phyloP scores from a whole-genome alignment of 176 grass and related monocot genomes.

The Oryza nivara region DNA sequence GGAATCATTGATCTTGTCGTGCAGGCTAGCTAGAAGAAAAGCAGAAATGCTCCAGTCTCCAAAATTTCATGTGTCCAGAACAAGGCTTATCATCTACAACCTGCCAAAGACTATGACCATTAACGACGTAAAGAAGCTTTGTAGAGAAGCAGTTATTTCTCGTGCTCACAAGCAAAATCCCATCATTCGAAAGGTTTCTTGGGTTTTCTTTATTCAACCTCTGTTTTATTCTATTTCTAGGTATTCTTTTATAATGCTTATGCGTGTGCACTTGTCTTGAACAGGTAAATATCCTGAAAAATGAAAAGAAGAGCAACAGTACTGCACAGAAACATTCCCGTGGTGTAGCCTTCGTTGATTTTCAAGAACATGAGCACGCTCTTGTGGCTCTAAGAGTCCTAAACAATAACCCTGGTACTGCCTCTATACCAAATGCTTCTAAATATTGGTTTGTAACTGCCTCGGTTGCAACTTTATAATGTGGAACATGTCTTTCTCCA shows the following conservation, averaged over 20 bases:
- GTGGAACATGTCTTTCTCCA: neutral
- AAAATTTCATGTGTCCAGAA: conserved; percentile 95
- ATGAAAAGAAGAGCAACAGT: conserved; percentile 74
- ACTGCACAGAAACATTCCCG: conserved; percentile 77
- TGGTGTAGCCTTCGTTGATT: conserved; percentile 94
- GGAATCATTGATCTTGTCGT: conserved; percentile 20
- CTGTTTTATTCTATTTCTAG: neutral
- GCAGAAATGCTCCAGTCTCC: conserved; percentile 87
- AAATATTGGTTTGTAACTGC: neutral
- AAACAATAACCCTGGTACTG: conserved; percentile 95
- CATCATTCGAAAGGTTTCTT: conserved; percentile 77
- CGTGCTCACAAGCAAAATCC: conserved; percentile 86
- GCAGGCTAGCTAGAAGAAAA: conserved; percentile 84
- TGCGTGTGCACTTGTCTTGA: conserved; percentile 30
- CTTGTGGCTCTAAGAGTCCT: conserved; percentile 93
- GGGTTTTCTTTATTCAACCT: conserved; percentile 36
- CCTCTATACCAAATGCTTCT: neutral
- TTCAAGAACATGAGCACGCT: conserved; percentile 94
- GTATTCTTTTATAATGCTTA: conserved; percentile 18
- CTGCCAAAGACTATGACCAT: conserved; percentile 90
- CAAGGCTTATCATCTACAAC: conserved; percentile 94
- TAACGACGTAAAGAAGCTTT: conserved; percentile 93
- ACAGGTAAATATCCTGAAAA: conserved; percentile 87
- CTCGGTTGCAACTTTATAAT: neutral
- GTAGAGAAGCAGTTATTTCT: conserved; percentile 82